These are phyloP conservation scores for Diutina sp. DNA, from an alignment of 1,139 yeast genomes.

Conservation along the genomic window DNA sequence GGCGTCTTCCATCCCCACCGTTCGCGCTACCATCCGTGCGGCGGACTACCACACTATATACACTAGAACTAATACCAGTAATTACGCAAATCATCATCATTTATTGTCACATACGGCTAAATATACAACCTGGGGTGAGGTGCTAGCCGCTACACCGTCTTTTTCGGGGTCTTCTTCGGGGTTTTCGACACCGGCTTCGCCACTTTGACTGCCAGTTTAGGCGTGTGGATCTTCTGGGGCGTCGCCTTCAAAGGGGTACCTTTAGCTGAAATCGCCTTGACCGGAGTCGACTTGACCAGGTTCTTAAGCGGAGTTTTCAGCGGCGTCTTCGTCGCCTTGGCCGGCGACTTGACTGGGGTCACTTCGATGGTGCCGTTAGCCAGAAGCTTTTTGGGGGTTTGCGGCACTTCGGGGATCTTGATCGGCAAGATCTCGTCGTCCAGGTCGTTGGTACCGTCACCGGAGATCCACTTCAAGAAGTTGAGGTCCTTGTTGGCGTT, in stretches of 20 bases:
- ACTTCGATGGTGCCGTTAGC: background rate
- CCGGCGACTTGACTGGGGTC: background rate
- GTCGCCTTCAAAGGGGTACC: background rate
- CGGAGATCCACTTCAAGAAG: background rate
- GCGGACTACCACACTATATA: background rate
- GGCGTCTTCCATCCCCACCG: background rate
- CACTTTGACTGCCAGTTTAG: background rate
- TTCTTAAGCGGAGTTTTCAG: background rate
- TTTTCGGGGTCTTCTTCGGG: background rate
- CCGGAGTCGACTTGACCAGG: background rate
- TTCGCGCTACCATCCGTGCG: background rate
- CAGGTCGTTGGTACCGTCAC: background rate
- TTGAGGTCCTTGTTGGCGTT: conserved; percentile 30
- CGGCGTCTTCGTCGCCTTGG: background rate
- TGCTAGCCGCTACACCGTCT: background rate
- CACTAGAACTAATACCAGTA: background rate
- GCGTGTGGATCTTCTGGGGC: background rate
- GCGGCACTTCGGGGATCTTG: background rate
- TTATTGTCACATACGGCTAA: no score
- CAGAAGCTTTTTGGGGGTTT: background rate
- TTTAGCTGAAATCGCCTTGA: background rate
- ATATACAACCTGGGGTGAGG: no score
- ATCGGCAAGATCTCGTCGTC: conserved; percentile 1
- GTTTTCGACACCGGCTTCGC: background rate
- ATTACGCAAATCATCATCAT: no score